Percentiles rank a stretch among this genome's conserved stretches.
Conservation (phyloP, 2,329 filamentous ascomycete genomes). For the Colletotrichum karsti region DNA sequence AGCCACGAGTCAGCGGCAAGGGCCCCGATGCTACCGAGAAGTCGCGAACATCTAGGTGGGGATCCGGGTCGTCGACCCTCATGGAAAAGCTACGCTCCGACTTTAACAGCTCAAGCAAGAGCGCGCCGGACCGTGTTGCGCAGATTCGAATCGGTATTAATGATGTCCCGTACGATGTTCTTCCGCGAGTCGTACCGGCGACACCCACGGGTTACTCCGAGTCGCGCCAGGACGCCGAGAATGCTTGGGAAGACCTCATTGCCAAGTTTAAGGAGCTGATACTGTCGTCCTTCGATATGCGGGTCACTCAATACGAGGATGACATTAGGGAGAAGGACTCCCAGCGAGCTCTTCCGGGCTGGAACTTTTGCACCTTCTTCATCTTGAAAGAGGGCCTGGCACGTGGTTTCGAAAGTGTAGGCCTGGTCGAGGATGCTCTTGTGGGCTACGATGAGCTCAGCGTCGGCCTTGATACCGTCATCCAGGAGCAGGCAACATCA, state of each 20-base stretch:
- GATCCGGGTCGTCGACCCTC: conserved; percentile 81
- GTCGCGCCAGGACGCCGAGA: conserved; percentile 79
- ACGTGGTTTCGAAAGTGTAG: conserved; percentile 94
- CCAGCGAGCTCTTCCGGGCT: conserved; percentile 87
- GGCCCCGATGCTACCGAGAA: conserved; percentile 70
- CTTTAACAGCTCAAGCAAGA: conserved; percentile 83
- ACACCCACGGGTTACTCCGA: conserved; percentile 74
- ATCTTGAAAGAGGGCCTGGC: conserved; percentile 96
- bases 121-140: conserved; percentile 77
- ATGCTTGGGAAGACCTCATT: conserved; percentile 85
- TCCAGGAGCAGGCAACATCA: conserved; percentile 74
- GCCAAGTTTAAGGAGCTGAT: conserved; percentile 89
- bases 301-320: conserved; percentile 94
- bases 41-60: conserved; percentile 75
- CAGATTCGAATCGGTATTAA: conserved; percentile 84
- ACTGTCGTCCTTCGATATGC: conserved; percentile 86
- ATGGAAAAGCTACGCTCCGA: conserved; percentile 90
- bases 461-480: conserved; percentile 83
- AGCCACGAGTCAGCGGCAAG: conserved; percentile 71
- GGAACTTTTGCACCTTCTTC: conserved; percentile 99
- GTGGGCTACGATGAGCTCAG: conserved; percentile 95
- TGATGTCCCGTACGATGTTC: conserved; percentile 71
- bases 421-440: conserved; percentile 92
- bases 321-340: conserved; percentile 95
- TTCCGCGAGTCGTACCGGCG: conserved; percentile 70